Conservation (phyloP, 2,329 filamentous ascomycete species). For the Ceratocystis ficicola region DNA sequence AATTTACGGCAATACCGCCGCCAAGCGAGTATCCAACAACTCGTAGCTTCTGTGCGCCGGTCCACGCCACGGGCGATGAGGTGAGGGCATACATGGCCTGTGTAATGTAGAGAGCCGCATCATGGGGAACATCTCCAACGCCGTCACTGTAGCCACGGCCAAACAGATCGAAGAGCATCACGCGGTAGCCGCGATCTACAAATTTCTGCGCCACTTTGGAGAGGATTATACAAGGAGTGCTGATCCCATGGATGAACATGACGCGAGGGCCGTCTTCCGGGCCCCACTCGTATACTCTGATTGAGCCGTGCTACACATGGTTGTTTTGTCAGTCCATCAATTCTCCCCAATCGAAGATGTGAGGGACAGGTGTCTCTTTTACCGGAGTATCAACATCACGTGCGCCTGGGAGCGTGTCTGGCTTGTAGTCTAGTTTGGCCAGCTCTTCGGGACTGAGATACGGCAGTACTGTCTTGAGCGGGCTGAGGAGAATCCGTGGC, state of each 20-base stretch:
- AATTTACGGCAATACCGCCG: slow-evolving; percentile 63
- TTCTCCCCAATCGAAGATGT: too few species aligned
- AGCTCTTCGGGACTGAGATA: slow-evolving; percentile 30
- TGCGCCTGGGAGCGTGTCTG: slow-evolving; percentile 57
- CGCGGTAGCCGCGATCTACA: slow-evolving; percentile 57
- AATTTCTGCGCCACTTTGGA: slow-evolving; percentile 54
- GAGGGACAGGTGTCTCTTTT: background rate
- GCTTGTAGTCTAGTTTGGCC: slow-evolving; percentile 43
- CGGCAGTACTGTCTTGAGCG: slow-evolving; percentile 34
- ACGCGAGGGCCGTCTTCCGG: slow-evolving; percentile 61
- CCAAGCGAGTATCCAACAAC: slow-evolving; percentile 74
- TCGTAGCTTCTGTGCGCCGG: slow-evolving; percentile 44
- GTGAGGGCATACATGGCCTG: slow-evolving; percentile 60
- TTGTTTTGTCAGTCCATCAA: background rate
- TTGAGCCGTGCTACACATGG: slow-evolving; percentile 49
- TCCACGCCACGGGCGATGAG: slow-evolving; percentile 60
- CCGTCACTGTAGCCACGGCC: slow-evolving; percentile 56
- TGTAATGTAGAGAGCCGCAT: slow-evolving; percentile 58
- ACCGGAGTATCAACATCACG: slow-evolving; percentile 60
- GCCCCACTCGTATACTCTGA: slow-evolving; percentile 74
- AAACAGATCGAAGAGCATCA: slow-evolving; percentile 69
- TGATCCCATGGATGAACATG: slow-evolving; percentile 71
- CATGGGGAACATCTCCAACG: slow-evolving; percentile 55
- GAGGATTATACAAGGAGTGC: slow-evolving; percentile 65
- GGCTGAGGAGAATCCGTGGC: slow-evolving; percentile 34